Percentiles rank a stretch among this genome's conserved stretches.
phyloP scores from a whole-genome alignment of 2,329 filamentous ascomycete genomes.

The Coniochaeta ligniaria region DNA sequence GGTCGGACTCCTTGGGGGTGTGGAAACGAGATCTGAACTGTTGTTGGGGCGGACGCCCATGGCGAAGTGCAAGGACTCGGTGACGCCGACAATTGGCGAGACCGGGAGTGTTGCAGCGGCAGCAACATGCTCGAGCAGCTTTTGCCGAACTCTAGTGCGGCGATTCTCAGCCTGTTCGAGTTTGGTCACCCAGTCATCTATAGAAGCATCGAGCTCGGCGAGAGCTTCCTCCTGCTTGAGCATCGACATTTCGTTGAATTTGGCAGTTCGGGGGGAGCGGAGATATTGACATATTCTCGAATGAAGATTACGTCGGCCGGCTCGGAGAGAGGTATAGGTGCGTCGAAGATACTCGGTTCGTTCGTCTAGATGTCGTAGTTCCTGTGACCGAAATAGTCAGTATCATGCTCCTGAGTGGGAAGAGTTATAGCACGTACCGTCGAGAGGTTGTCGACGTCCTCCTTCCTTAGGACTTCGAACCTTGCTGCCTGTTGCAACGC shows the following conservation, averaged over 20 bases:
- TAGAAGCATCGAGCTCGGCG: slow-evolving; percentile 67
- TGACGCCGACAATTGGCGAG: slow-evolving; percentile 21
- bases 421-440: slow-evolving; percentile 32
- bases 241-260: slow-evolving; percentile 67
- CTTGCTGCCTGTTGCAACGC: slow-evolving; percentile 54
- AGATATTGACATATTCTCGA: slow-evolving; percentile 71
- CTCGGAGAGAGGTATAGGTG: slow-evolving; percentile 67
- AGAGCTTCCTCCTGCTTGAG: slow-evolving; percentile 76
- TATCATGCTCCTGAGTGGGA: background rate
- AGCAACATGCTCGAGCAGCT: slow-evolving; percentile 74
- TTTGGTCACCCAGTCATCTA: slow-evolving; percentile 75
- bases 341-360: slow-evolving; percentile 71
- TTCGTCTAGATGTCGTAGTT: slow-evolving; percentile 69
- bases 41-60: slow-evolving; percentile 28
- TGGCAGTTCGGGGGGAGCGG: slow-evolving; percentile 60
- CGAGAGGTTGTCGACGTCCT: slow-evolving; percentile 59
- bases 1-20: slow-evolving; percentile 53
- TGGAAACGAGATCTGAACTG: slow-evolving; percentile 36
- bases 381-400: slow-evolving; percentile 31
- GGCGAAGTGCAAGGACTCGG: slow-evolving; percentile 33
- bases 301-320: slow-evolving; percentile 71
- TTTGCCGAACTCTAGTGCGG: slow-evolving; percentile 67
- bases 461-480: slow-evolving; percentile 56
- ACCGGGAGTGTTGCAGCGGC: slow-evolving; percentile 53
- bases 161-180: slow-evolving; percentile 76